Base-by-base conservation (phyloP, 2,329 filamentous ascomycete genomes). In the Cladophialophora psammophila region DNA sequence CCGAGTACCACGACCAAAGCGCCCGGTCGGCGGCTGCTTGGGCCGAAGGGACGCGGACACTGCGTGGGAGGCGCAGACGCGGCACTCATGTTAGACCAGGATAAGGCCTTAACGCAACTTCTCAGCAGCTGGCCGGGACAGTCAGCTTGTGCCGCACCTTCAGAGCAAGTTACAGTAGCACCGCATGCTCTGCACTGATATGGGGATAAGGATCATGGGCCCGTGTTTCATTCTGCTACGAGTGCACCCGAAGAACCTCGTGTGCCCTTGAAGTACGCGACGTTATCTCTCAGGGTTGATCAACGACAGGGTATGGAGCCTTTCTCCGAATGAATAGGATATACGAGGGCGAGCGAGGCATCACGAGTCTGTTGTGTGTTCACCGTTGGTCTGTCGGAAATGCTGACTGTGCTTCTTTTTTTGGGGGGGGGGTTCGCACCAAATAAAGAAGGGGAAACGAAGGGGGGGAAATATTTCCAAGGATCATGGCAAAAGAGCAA, bases 351-450 rank as follows among this genome's bases (percentile, higher is more conserved):
- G 18, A 26, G 3, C 18, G 9, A 50, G 18, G 45, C 45, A 50
- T 26, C 45, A 10, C 26, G 45, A 26, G 26, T 26, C 26, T 26
- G 3, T 26, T 26, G 2, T 26, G 26, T 26, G 26, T 26, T 26
- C 26, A 26, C 26, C 26, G 26, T 26, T 26, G 26, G 26, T 26
- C 18, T 20, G 18, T 50, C 20, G 8, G 18, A 9, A 50, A 3
- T 50, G 45, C 45, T 50, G 45, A 50, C 45, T 50, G 45, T 50
- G 45, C 45, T 50, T 26, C 9, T n/a, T n/a, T 42, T 42, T 42
- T 42, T 42, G 4, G 26, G 26, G 26, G n/a, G n/a, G n/a, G n/a
- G n/a, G n/a, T n/a, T 26, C 26, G 26, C 26, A 26, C 26, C 26
- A 26, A 26, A 26, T 26, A 26, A 2, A 26, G 26, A 26, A 26